These are phyloP conservation scores for Suillus placidus DNA, from an alignment of 768 basidiomycete genomes.

Conservation along the genomic window DNA sequence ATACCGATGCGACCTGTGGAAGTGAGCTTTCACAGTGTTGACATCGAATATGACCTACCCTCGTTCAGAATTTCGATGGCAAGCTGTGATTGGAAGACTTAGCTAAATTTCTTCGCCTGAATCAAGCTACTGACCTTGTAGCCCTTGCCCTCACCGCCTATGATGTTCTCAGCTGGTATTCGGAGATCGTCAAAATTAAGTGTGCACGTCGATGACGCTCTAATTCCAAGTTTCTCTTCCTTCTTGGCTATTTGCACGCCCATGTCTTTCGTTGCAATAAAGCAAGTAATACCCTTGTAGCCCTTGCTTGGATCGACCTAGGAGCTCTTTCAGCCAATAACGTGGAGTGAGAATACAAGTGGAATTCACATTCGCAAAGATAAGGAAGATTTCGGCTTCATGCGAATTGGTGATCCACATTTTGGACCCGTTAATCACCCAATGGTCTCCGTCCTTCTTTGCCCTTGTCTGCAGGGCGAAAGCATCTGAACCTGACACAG, in stretches of 20 bases:
- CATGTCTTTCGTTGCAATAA: slow-evolving; percentile 95
- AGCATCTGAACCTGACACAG: slow-evolving; percentile 93
- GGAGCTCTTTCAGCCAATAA: not conserved
- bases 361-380: slow-evolving; percentile 85
- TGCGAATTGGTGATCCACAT: slow-evolving; percentile 99
- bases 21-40: not conserved
- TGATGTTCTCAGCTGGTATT: slow-evolving; percentile 81
- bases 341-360: not conserved
- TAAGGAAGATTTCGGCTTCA: slow-evolving; percentile 89
- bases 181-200: slow-evolving; percentile 94
- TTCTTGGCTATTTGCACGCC: slow-evolving; percentile 98
- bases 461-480: slow-evolving; percentile 96
- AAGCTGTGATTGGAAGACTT: slow-evolving; percentile 47
- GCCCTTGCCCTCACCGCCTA: slow-evolving; percentile 90
- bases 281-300: slow-evolving; percentile 99
- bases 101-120: not conserved
- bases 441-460: slow-evolving; percentile 81
- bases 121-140: slow-evolving; percentile 63
- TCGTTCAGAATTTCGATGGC: slow-evolving; percentile 98
- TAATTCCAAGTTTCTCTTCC: slow-evolving; percentile 97
- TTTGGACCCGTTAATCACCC: slow-evolving; percentile 94
- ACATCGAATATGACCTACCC: slow-evolving; percentile 42
- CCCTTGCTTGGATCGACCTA: slow-evolving; percentile 88
- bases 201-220: slow-evolving; percentile 93
- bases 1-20: slow-evolving; percentile 85